Percentiles rank a stretch among this genome's conserved stretches.
These are phyloP conservation scores for Serendipita indica DNA, from an alignment of 768 basidiomycete genomes.

Conservation along the genomic window DNA sequence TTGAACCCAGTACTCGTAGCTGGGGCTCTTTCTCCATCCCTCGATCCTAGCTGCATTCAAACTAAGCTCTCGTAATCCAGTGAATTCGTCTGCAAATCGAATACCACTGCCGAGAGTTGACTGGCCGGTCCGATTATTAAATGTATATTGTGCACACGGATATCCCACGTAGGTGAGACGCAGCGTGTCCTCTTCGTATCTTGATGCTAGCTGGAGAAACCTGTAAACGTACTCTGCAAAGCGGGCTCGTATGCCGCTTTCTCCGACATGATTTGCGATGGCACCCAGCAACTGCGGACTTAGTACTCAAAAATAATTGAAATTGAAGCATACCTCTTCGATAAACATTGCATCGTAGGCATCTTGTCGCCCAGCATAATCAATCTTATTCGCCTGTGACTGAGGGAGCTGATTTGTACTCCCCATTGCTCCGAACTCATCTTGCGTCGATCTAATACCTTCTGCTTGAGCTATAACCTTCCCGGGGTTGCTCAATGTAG, in stretches of 20 bases:
- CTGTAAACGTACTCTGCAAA: slow-evolving; percentile 80
- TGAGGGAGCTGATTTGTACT: slow-evolving; percentile 17
- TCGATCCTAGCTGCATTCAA: slow-evolving; percentile 76
- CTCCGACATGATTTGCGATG: slow-evolving; percentile 86
- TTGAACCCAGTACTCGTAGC: slow-evolving; percentile 55
- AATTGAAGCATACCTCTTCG: slow-evolving; percentile 53
- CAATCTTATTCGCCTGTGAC: slow-evolving; percentile 29
- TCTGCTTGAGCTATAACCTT: background rate
- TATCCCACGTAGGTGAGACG: slow-evolving; percentile 67
- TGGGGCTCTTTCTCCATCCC: slow-evolving; percentile 76
- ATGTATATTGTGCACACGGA: slow-evolving; percentile 37
- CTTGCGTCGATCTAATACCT: slow-evolving; percentile 30
- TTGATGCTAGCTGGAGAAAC: slow-evolving; percentile 78
- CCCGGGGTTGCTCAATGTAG: slow-evolving; percentile 18
- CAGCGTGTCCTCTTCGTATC: slow-evolving; percentile 71
- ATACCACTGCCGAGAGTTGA: slow-evolving; percentile 65
- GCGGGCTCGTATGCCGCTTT: slow-evolving; percentile 69
- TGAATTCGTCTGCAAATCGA: slow-evolving; percentile 56
- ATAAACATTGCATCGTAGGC: slow-evolving; percentile 60
- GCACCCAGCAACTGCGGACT: slow-evolving; percentile 55
- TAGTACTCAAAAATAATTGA: background rate
- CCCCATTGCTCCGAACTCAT: slow-evolving; percentile 46
- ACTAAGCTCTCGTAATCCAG: slow-evolving; percentile 52
- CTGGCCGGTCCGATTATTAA: slow-evolving; percentile 26
- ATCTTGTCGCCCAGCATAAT: slow-evolving; percentile 26